Conservation (phyloP, 2,329 filamentous ascomycete genomes). For the Drechslerella stenobrocha region DNA sequence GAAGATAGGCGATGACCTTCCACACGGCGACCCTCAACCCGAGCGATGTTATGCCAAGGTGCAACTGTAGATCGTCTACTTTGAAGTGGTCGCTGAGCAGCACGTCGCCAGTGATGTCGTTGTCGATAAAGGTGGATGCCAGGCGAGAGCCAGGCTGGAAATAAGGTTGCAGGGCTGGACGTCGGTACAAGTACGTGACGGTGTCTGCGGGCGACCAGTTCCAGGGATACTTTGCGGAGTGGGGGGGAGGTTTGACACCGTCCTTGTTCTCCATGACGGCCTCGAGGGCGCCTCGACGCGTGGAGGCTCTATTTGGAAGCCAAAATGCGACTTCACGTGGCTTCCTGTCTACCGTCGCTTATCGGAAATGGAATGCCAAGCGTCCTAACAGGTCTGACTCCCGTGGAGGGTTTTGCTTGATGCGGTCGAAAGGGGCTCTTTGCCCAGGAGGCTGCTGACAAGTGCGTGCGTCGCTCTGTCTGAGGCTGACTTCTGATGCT, state of each 20-base stretch:
- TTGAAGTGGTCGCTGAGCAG: conserved; percentile 12
- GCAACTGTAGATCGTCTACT: neutral
- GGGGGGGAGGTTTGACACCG: neutral
- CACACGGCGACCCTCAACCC: conserved; percentile 12
- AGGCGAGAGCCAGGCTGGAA: conserved; percentile 2
- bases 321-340: too few species aligned
- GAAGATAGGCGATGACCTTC: conserved; percentile 10
- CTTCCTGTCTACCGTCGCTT: too few species aligned
- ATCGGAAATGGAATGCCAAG: too few species aligned
- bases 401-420: too few species aligned
- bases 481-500: too few species aligned
- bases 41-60: conserved; percentile 12
- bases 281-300: too few species aligned
- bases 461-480: too few species aligned
- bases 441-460: too few species aligned
- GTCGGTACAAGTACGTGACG: conserved; percentile 9
- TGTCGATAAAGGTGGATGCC: conserved; percentile 10
- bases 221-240: conserved; percentile 20
- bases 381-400: too few species aligned
- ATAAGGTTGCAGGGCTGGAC: neutral
- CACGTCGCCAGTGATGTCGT: conserved; percentile 20
- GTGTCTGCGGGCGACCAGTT: conserved; percentile 27
- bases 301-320: too few species aligned
- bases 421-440: too few species aligned
- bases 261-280: too few species aligned